phyloP scores from a whole-genome alignment of 371 early-diverging fungal genomes.

The Thermomucor indicae-seudaticae region DNA sequence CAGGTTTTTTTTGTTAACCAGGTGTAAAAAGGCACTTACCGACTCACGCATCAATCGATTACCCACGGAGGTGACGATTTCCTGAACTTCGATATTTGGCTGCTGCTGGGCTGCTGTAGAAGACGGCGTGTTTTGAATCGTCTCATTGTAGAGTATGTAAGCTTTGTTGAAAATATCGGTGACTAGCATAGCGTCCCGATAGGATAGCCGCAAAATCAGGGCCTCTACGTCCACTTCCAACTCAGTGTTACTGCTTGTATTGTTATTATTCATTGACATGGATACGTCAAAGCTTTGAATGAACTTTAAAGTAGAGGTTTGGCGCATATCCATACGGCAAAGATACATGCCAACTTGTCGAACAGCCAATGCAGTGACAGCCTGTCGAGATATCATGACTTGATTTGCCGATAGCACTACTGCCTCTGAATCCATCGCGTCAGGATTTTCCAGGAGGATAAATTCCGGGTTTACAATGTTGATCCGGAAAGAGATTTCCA shows the following conservation, averaged over 20 bases:
- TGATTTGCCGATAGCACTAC: constrained; percentile 81
- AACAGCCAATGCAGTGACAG: constrained; percentile 66
- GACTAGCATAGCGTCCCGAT: constrained; percentile 83
- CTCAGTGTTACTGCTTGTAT: constrained; percentile 20
- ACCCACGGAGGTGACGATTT: constrained; percentile 5
- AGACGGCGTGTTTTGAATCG: neutral
- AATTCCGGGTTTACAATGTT: constrained; percentile 85
- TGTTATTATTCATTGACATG: constrained; percentile 67
- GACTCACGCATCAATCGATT: constrained; percentile 15
- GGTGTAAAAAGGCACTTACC: neutral
- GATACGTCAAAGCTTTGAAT: constrained; percentile 88
- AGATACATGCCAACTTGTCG: constrained; percentile 88
- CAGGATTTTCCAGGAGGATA: constrained; percentile 81
- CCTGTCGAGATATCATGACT: constrained; percentile 74
- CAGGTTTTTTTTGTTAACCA: neutral
- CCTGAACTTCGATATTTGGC: constrained; percentile 5
- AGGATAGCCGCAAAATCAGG: constrained; percentile 68
- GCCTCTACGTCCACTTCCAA: constrained; percentile 61
- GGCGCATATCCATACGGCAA: constrained; percentile 84
- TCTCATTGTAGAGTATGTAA: constrained; percentile 48
- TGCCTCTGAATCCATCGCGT: constrained; percentile 74
- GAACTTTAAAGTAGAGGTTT: constrained; percentile 76
- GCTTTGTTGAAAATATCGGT: constrained; percentile 79
- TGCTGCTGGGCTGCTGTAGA: neutral
- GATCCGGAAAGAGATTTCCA: constrained; percentile 61